Evolutionary conservation across 1,284 basidiomycete genomes (phyloP).

Genomic region (Trichosporon sp.): DNA sequence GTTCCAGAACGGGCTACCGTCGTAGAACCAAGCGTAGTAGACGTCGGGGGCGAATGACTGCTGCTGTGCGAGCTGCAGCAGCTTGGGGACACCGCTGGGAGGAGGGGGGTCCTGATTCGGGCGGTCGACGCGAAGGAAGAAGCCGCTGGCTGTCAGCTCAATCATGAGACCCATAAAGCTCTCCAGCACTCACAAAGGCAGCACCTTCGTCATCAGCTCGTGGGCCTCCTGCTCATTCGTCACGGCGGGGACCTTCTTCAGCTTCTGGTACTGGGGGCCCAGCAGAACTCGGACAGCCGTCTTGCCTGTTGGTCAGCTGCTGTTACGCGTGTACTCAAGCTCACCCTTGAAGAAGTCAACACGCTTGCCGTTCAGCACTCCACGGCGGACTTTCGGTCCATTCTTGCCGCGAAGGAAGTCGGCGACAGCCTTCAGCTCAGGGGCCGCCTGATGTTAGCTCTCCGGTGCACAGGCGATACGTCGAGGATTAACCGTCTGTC

Average conservation of each 20-base stretch:
- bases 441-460: slow-evolving; percentile 55
- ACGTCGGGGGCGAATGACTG: slow-evolving; percentile 70
- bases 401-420: slow-evolving; percentile 79
- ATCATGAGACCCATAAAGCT: background rate
- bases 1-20: slow-evolving; percentile 87
- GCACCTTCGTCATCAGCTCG: slow-evolving; percentile 64
- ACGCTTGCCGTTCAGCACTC: slow-evolving; percentile 88
- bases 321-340: slow-evolving; percentile 27
- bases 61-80: slow-evolving; percentile 68
- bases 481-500: background rate
- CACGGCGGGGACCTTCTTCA: slow-evolving; percentile 75
- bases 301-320: slow-evolving; percentile 61
- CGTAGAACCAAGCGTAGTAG: slow-evolving; percentile 96
- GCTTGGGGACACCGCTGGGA: slow-evolving; percentile 68
- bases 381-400: slow-evolving; percentile 83
- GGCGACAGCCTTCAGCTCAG: slow-evolving; percentile 71
- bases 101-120: slow-evolving; percentile 55
- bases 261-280: slow-evolving; percentile 84
- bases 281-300: slow-evolving; percentile 85
- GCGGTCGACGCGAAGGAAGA: slow-evolving; percentile 83
- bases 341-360: slow-evolving; percentile 96
- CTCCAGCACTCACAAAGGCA: slow-evolving; percentile 55
- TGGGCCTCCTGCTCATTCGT: slow-evolving; percentile 72
- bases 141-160: slow-evolving; percentile 54
- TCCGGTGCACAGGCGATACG: background rate